Conservation (phyloP, 1,284 basidiomycete species). For the Takashimella koratensis region DNA sequence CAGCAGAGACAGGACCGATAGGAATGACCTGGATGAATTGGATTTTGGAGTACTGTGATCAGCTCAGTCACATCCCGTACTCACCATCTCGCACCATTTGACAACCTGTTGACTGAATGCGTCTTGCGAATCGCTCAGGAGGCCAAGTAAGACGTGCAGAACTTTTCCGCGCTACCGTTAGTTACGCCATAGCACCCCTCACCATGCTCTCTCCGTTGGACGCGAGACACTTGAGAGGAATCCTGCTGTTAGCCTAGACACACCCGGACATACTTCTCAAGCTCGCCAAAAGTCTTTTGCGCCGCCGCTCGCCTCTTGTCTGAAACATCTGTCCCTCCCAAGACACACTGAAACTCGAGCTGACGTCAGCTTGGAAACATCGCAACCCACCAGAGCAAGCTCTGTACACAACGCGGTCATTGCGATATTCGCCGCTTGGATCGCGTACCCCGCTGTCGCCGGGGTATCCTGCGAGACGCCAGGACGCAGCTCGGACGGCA, state of each 20-base stretch:
- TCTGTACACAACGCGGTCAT: slow-evolving; percentile 28
- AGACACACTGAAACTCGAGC: slow-evolving; percentile 21
- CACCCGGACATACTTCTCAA: neutral
- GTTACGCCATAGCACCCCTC: too few relatives aligned
- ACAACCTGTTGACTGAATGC: slow-evolving; percentile 21
- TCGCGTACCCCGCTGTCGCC: slow-evolving; percentile 16
- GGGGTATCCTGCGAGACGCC: neutral
- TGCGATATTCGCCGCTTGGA: slow-evolving; percentile 30
- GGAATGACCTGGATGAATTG: slow-evolving; percentile 32
- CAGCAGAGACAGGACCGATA: too few relatives aligned
- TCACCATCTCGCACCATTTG: slow-evolving; percentile 36
- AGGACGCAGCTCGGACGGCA: too few relatives aligned
- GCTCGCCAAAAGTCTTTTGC: slow-evolving; percentile 13
- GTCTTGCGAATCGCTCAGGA: slow-evolving; percentile 15
- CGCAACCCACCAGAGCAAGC: slow-evolving; percentile 24
- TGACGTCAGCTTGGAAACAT: slow-evolving; percentile 3
- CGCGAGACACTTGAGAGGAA: slow-evolving; percentile 29
- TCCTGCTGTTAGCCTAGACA: too few relatives aligned
- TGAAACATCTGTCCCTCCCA: slow-evolving; percentile 16
- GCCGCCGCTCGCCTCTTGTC: slow-evolving; percentile 17
- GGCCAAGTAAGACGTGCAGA: slow-evolving; percentile 23
- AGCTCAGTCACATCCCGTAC: slow-evolving; percentile 1
- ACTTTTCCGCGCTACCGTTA: slow-evolving; percentile 34
- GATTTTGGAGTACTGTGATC: slow-evolving; percentile 24
- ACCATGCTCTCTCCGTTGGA: slow-evolving; percentile 32